Percentiles rank a stretch among this genome's conserved stretches.
Conservation (phyloP, 2,329 filamentous ascomycete genomes). For the Cordyceps javanica region DNA sequence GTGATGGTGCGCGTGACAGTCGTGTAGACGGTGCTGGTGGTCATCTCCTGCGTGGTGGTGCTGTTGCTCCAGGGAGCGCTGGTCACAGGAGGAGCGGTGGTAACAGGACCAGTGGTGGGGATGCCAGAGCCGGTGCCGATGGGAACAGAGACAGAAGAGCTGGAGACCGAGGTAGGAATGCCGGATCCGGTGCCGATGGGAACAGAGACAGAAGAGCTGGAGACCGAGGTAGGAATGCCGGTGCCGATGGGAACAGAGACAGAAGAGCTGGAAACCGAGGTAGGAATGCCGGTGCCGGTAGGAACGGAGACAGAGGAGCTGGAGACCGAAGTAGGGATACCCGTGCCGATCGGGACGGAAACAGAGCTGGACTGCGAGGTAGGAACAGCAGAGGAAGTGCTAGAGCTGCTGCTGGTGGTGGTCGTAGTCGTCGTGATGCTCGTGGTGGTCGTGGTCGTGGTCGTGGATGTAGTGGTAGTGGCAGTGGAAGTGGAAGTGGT, state of each 20-base stretch:
- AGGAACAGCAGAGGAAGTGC: neutral
- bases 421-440: slow-evolving; percentile 4
- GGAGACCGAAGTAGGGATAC: neutral
- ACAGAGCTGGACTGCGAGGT: neutral
- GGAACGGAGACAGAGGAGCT: neutral
- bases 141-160: neutral
- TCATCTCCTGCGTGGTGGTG: slow-evolving; percentile 10
- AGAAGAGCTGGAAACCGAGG: neutral
- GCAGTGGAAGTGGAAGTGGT: slow-evolving; percentile 14
- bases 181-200: neutral
- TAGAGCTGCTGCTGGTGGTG: slow-evolving; percentile 3
- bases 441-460: slow-evolving; percentile 14
- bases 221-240: neutral
- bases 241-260: no score
- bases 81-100: neutral
- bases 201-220: neutral
- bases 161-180: neutral
- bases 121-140: no score
- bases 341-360: neutral
- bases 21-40: slow-evolving; percentile 15
- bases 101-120: neutral
- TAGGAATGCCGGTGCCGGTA: neutral
- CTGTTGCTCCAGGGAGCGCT: slow-evolving; percentile 4
- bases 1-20: slow-evolving; percentile 17
- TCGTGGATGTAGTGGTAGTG: slow-evolving; percentile 15